Conservation (phyloP, 2,329 filamentous ascomycete genomes). For the Shiraia bambusicola region DNA sequence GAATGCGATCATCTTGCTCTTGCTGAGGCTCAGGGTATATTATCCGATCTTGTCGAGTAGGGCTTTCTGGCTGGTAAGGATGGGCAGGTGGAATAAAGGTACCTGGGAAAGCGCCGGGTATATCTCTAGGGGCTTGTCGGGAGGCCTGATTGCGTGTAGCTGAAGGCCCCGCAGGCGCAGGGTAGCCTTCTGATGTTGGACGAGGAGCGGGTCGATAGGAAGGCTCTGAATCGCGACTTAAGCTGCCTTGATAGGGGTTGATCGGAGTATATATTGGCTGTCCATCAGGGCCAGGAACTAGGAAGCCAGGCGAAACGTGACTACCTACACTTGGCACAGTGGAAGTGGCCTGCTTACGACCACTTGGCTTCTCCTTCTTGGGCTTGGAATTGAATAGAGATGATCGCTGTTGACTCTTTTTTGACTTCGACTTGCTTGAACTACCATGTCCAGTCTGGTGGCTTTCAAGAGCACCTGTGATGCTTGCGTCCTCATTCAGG, state of each 20-base stretch:
- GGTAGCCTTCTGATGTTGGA: slow-evolving; percentile 37
- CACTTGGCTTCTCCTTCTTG: slow-evolving; percentile 36
- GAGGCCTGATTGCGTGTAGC: slow-evolving; percentile 31
- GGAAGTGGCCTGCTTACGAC: slow-evolving; percentile 31
- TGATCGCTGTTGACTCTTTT: slow-evolving; percentile 30
- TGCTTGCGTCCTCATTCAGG: slow-evolving; percentile 33
- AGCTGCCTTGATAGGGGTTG: slow-evolving; percentile 44
- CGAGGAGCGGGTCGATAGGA: slow-evolving; percentile 48
- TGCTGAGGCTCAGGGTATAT: slow-evolving; percentile 19
- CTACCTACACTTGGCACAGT: slow-evolving; percentile 18
- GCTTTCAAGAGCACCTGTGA: slow-evolving; percentile 30
- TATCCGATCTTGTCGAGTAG: slow-evolving; percentile 18
- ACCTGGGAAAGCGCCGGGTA: slow-evolving; percentile 46
- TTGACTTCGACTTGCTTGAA: slow-evolving; percentile 38
- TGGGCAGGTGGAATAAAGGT: slow-evolving; percentile 33
- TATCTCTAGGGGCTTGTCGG: slow-evolving; percentile 31
- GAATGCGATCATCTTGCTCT: slow-evolving; percentile 15
- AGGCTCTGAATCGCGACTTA: slow-evolving; percentile 34
- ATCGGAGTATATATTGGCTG: slow-evolving; percentile 49
- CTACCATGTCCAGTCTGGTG: slow-evolving; percentile 31
- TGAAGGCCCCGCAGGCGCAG: slow-evolving; percentile 1
- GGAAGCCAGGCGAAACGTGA: slow-evolving; percentile 46
- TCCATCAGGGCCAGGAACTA: slow-evolving; percentile 53
- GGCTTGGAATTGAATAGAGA: slow-evolving; percentile 35
- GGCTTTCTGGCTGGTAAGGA: slow-evolving; percentile 22